A percentile compares a stretch with the other conserved stretches of the same genome.
Evolutionary conservation across 345 rosid genomes (phyloP).

Genomic region (Aurinia saxatilis): DNA sequence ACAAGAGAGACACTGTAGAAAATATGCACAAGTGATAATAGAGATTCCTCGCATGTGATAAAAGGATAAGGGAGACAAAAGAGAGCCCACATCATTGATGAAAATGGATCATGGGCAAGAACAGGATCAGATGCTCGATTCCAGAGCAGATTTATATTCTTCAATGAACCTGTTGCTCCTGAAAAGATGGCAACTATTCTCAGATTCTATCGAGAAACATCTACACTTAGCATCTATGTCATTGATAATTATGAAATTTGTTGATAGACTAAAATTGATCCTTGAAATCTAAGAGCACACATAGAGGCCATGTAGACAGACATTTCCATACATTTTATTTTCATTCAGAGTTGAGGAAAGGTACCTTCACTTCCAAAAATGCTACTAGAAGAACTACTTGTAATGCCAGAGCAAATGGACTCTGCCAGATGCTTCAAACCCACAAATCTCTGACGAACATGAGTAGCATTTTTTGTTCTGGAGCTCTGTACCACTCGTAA

Average conservation of each 20-base stretch:
- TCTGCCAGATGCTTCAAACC: conserved; percentile 73
- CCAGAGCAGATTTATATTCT: conserved; percentile 56
- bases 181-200: conserved; percentile 20
- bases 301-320: neutral
- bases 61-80: conserved; percentile 90
- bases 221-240: conserved; percentile 10
- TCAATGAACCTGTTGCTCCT: conserved; percentile 47
- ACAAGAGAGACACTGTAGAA: conserved; percentile 62
- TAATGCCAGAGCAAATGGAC: conserved; percentile 61
- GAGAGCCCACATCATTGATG: conserved; percentile 93
- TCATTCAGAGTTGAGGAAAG: conserved; percentile 4
- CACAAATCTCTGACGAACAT: conserved; percentile 76
- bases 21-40: conserved; percentile 73
- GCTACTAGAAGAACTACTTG: conserved; percentile 33
- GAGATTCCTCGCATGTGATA: conserved; percentile 63
- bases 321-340: neutral
- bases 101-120: conserved; percentile 85
- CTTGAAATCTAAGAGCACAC: neutral
- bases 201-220: conserved; percentile 5
- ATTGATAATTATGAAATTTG: neutral
- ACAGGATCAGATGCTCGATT: conserved; percentile 73
- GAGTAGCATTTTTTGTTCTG: conserved; percentile 46
- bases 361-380: conserved; percentile 41
- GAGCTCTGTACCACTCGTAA: conserved; percentile 55
- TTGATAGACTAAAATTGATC: neutral